A percentile compares a stretch with the other conserved stretches of the same genome.
These are phyloP conservation scores for Lomentospora prolificans DNA, from an alignment of 2,329 filamentous ascomycete genomes.

Conservation along the genomic window DNA sequence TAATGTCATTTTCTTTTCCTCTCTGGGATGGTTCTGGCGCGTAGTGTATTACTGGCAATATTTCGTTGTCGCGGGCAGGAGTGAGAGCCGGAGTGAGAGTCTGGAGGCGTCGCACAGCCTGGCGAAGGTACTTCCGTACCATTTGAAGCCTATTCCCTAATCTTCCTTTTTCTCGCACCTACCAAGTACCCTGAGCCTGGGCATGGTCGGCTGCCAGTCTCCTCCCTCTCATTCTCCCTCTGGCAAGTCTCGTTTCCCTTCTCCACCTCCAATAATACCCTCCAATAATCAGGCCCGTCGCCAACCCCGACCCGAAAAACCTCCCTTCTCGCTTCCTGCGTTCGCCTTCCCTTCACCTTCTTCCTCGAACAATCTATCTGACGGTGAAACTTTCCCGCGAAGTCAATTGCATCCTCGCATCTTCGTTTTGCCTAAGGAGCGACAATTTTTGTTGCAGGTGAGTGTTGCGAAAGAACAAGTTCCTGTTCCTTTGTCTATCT, in stretches of 20 bases:
- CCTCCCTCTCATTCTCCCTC: background rate
- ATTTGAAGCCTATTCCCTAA: too few species aligned
- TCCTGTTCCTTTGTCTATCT: background rate
- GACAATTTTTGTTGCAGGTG: constrained; percentile 4
- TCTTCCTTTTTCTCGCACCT: too few species aligned
- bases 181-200: background rate
- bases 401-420: background rate
- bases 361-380: constrained; percentile 3
- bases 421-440: background rate
- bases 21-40: background rate
- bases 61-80: too few species aligned
- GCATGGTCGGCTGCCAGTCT: background rate
- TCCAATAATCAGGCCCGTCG: constrained; percentile 1
- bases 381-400: constrained; percentile 1
- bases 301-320: constrained; percentile 8
- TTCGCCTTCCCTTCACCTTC: constrained; percentile 1
- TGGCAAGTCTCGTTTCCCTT: background rate
- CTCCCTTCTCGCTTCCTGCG: constrained; percentile 6
- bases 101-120: too few species aligned
- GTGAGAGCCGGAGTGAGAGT: too few species aligned
- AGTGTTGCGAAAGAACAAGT: background rate
- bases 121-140: too few species aligned
- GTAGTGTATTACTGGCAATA: background rate
- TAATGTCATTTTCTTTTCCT: background rate
- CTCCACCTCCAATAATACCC: constrained; percentile 2